Evolutionary conservation across 225 moss, liverwort and hornwort species (phyloP).

Genomic region (Neckera pumila): DNA sequence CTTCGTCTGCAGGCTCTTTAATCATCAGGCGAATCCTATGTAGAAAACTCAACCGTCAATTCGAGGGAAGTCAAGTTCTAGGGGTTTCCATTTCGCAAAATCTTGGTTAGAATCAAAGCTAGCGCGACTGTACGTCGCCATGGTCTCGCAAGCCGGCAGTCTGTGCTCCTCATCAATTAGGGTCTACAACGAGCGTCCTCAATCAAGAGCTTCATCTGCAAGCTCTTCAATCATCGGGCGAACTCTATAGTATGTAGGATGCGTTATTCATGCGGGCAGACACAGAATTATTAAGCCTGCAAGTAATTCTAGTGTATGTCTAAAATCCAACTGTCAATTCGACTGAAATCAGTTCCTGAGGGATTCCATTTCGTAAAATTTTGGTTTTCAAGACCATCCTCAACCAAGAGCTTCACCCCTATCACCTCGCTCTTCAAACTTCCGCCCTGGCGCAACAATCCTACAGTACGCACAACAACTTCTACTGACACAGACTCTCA

Average conservation of each 20-base stretch:
- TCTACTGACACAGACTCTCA: neutral
- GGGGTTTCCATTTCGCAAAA: neutral
- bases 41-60: neutral
- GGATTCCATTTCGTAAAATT: neutral
- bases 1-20: neutral
- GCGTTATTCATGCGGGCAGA: neutral
- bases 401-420: neutral
- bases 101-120: neutral
- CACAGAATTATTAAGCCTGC: neutral
- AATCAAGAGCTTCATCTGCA: neutral
- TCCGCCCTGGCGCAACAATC: neutral
- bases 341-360: neutral
- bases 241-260: neutral
- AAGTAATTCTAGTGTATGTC: neutral
- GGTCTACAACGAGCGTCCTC: neutral
- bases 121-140: neutral
- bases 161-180: neutral
- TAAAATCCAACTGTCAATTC: neutral
- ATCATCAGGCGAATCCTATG: neutral
- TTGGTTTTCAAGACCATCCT: no score
- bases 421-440: neutral
- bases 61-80: neutral
- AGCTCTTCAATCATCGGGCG: neutral
- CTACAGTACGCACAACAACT: neutral
- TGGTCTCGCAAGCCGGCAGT: neutral